Evolutionary conservation across 106 monocot genomes (phyloP).

Genomic region (Dioscorea zingiberensis): DNA sequence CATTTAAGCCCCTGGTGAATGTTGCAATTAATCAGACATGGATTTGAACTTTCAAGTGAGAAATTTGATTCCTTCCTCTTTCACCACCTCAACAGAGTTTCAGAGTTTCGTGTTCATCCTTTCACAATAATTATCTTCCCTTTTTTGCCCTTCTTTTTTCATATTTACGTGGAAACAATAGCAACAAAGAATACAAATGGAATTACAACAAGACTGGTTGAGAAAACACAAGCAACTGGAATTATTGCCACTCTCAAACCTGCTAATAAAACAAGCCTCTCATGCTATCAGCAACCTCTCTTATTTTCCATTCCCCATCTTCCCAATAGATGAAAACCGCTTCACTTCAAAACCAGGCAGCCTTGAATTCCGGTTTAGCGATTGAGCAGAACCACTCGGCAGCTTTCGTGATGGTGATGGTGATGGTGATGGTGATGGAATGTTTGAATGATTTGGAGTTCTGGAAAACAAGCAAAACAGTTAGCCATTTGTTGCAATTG

Average conservation of each 20-base stretch:
- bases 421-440: conserved; percentile 51
- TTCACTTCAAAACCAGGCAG: conserved; percentile 22
- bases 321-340: conserved; percentile 34
- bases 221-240: too few relatives aligned
- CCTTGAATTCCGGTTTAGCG: conserved; percentile 23
- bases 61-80: too few relatives aligned
- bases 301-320: conserved; percentile 8
- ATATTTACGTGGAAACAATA: too few relatives aligned
- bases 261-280: not conserved
- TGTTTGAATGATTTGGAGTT: conserved; percentile 17
- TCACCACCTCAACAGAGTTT: too few relatives aligned
- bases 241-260: conserved; percentile 24
- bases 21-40: too few relatives aligned
- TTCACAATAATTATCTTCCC: too few relatives aligned
- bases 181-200: too few relatives aligned
- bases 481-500: too few relatives aligned
- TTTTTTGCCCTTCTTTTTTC: not conserved
- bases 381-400: conserved; percentile 20
- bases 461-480: too few relatives aligned
- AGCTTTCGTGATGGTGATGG: conserved; percentile 46
- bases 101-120: not conserved
- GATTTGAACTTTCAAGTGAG: too few relatives aligned
- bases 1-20: too few relatives aligned
- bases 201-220: not conserved
- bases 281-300: not conserved